Conservation (phyloP, 2,329 filamentous ascomycete species). For the Blastomyces silverae region DNA sequence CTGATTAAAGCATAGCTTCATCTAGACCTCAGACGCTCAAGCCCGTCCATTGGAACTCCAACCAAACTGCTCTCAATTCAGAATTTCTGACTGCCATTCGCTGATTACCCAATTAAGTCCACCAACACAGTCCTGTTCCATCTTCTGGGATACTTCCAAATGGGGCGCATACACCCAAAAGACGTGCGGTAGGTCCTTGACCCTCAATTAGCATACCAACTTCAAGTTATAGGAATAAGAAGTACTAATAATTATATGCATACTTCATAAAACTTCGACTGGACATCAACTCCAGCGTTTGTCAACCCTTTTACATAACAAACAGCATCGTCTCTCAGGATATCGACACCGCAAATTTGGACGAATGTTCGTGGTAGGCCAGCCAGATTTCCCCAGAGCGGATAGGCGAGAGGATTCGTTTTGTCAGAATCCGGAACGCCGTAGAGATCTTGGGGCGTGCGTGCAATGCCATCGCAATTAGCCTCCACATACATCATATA, state of each 20-base stretch:
- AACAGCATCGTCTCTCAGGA: constrained; percentile 13
- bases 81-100: neutral
- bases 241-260: neutral
- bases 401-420: constrained; percentile 11
- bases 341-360: constrained; percentile 12
- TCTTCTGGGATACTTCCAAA: constrained; percentile 2
- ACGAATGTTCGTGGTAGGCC: constrained; percentile 8
- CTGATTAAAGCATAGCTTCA: neutral
- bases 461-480: neutral
- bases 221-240: neutral
- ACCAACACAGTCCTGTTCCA: constrained; percentile 13
- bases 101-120: constrained; percentile 12
- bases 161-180: constrained; percentile 12
- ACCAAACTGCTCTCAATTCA: neutral
- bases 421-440: constrained; percentile 9
- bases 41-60: neutral
- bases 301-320: constrained; percentile 13
- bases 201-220: neutral
- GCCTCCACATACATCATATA: neutral
- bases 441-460: constrained; percentile 1
- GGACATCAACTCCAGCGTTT: constrained; percentile 13
- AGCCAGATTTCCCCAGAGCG: constrained; percentile 14
- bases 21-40: neutral
- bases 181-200: constrained; percentile 12
- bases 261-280: constrained; percentile 8